Base-by-base conservation (phyloP, 139 green algal genomes). In the Edaphochlamys debaryana region DNA sequence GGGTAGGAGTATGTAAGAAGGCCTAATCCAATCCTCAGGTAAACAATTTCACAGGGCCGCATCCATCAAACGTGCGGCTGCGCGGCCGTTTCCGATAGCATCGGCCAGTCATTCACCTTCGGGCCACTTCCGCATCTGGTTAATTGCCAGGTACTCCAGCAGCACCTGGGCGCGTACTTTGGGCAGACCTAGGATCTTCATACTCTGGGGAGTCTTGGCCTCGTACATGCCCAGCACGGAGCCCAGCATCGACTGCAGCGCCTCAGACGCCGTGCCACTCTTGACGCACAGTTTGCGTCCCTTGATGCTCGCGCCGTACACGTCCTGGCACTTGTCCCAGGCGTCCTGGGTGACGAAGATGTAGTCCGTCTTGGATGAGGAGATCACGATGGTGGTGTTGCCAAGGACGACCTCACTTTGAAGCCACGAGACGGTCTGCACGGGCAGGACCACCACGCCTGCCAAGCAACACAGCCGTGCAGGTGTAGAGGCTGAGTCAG, bases 351-450 rank as follows among this genome's bases (percentile, higher is more conserved):
- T 25, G 25, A 74, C 41, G 40, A 58, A 74, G 27, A 74, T 37
- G 67, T 74, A 74, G 67, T 74, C 67, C 67, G 67, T 74, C 25
- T 58, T 58, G 1, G 67, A 37, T 11, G 67, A n/a, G n/a, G n/a
- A 38, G 38, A 74, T 54, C 1, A 58, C 6, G 40, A 54, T 40
- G 40, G 1, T 54, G 27, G 27, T 74, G 40, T 6, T 23, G 38
- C 27, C 67, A 29, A 58, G 25, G 25, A 29, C 9, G 27, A 74
- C 67, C 3, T 15, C 27, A 3, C 27, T 27, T 38, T 9, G 23
- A 38, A 74, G 40, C 67, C 67, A 74, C 40, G 36, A 23, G 27
- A 74, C 20, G 67, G 25, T 37, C 67, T 74, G 67, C 67, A 74
- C 67, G 40, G 67, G 67, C 40, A 74, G 40, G 40, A 74, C 67